Base-by-base conservation (phyloP, 805 yeast species). In the Saturnispora besseyi region DNA sequence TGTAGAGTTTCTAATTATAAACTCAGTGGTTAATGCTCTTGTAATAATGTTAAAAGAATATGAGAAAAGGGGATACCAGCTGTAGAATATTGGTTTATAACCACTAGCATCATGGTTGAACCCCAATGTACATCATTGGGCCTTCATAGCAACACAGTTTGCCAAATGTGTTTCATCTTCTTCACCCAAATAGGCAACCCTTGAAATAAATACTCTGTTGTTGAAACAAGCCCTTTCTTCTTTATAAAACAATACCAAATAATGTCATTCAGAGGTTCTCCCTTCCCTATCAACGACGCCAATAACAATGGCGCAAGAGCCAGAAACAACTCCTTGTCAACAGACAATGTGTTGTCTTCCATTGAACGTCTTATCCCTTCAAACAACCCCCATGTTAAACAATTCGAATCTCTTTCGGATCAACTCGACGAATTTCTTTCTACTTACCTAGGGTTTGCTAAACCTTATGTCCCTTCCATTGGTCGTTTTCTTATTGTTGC, bases 401-500 rank as follows among this genome's bases (percentile, higher is more conserved):
- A 69, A 48, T 74, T 81, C 54, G 87, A 82, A 57, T 63, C 62
- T 15, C 62, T 76, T 49, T 69, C 82, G 33, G 75, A 76, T 54
- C 69, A 70, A 51, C 69, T 80, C 32, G 91, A 85, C 59, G 77
- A 69, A 54, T 54, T 65, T 53, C 64, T 79, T 62, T 76, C 82
- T 69, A 63, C 70, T 49, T 67, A 79, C 71, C 59, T 68, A 48
- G 64, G 74, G 56, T 71, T 78, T 47, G 62, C 82, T 42, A 82
- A 76, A 63, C 91, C 91, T 0, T 82, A 79, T 59, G 82, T 90
- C 45, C 97, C 98, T 8, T 81, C 81, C 22, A 78, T 91, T 59
- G 98, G 96, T 36, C 76, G 98, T 51, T 80, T 87, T 53, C 78
- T 90, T 56, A 90, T 91, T 54, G 96, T 91, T 50, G 95, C 96